Evolutionary conservation across 2,329 filamentous ascomycete species (phyloP).

Genomic region (Calonectria leucothoes): DNA sequence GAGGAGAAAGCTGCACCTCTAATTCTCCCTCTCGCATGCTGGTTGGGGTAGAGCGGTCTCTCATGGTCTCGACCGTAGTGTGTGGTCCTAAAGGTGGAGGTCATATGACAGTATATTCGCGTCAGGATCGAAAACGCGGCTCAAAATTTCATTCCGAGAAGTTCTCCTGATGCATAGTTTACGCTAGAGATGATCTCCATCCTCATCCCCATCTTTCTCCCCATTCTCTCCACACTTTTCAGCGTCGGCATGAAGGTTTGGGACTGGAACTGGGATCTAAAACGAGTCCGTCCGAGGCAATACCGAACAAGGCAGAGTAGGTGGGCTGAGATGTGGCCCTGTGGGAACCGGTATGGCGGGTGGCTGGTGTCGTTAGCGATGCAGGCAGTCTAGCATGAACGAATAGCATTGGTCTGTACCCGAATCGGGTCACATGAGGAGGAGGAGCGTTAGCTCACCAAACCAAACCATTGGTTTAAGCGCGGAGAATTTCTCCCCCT

Average conservation of each 20-base stretch:
- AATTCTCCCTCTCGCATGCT: not conserved
- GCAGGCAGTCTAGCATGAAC: not conserved
- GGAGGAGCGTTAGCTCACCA: not conserved
- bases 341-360: not conserved
- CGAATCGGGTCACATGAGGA: not conserved
- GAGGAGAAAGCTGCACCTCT: not conserved
- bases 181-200: not conserved
- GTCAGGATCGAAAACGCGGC: not conserved
- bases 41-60: not conserved
- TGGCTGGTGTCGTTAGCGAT: not conserved
- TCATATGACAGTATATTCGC: not conserved
- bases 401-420: not conserved
- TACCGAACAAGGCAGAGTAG: not conserved
- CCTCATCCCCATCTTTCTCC: not conserved
- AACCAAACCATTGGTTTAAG: not conserved
- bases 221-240: not conserved
- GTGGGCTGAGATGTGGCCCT: not conserved
- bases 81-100: not conserved
- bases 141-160: not conserved
- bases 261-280: not conserved
- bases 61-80: not conserved
- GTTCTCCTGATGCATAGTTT: not conserved
- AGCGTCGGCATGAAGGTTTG: not conserved
- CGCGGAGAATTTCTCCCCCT: not conserved
- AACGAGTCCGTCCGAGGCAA: slow-evolving; percentile 2